Evolutionary conservation across 768 basidiomycete species (phyloP), one percentile per base, ranked within the genome.

Genomic region (Mycena vulgaris): DNA sequence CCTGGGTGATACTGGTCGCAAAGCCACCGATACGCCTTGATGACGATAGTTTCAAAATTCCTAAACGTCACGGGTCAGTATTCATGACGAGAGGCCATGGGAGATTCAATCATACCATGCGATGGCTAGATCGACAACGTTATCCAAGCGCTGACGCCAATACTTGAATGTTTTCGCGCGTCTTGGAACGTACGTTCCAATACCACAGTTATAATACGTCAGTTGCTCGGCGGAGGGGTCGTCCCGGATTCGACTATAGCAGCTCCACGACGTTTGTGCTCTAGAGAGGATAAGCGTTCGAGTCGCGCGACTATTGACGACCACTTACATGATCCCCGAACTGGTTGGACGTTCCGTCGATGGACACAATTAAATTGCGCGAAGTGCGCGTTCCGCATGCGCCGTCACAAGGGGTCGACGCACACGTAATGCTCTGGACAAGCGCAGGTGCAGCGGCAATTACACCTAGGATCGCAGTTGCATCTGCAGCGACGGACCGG

Each of bases 121-220:
- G 10, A 55, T 33, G 19, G 53, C 53, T 7, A 55, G 30, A 14
- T 55, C 53, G 2, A 37, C 6, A 2, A 3, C 17, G 11, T 23
- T 55, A 14, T 37, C 31, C 5, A 55, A 6, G n/a, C 11, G 3
- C 31, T 55, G 53, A 3, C 53, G 11, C 30, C 65, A 35, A 23
- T 75, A 80, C 25, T 61, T 61, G 8, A 61, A 67, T 5, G 45
- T 66, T 57, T 65, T 74, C 3, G 67, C 69, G 6, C 76, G 75
- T 52, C 75, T 64, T 0, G 75, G 64, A 5, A 66, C 80, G 39
- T 76, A 80, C 2, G 80, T 81, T 7, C 80, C 80, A 25, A 81
- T 79, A 1, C 80, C 80, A 48, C 80, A 81, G 55, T 80, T 75
- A 66, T 81, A 81, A 72, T 76, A 81, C 16, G 78, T 80, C n/a